Evolutionary conservation across 2,329 filamentous ascomycete species (phyloP).

Genomic region (Cladosporium sp.): DNA sequence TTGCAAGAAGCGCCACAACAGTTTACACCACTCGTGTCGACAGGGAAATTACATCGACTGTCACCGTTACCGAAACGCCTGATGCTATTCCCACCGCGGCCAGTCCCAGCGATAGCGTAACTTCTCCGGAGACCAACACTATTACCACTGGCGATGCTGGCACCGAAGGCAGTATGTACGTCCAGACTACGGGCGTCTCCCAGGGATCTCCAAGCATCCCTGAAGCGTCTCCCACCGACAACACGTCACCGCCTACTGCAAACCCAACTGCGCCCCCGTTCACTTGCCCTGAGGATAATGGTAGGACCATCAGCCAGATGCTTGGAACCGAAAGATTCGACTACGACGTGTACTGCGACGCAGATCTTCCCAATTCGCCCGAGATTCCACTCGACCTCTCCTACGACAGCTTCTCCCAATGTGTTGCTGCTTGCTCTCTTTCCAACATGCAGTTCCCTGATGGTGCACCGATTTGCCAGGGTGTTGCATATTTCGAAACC

Average conservation of each 20-base stretch:
- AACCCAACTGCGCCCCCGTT: conserved; percentile 26
- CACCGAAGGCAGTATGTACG: conserved; percentile 6
- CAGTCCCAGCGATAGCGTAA: background rate
- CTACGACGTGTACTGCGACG: conserved; percentile 31
- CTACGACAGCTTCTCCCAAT: conserved; percentile 29
- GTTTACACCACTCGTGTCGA: conserved; percentile 18
- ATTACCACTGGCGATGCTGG: background rate
- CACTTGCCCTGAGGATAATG: conserved; percentile 31
- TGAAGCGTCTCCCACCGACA: conserved; percentile 13
- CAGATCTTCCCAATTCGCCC: conserved; percentile 24
- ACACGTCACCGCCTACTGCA: background rate
- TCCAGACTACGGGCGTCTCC: conserved; percentile 3
- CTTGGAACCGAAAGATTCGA: conserved; percentile 29
- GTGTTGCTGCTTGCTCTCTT: conserved; percentile 30
- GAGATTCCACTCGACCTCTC: conserved; percentile 23
- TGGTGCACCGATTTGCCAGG: conserved; percentile 27
- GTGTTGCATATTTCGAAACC: conserved; percentile 28
- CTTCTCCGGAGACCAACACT: background rate
- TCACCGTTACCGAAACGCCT: conserved; percentile 7
- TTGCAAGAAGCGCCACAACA: conserved; percentile 20
- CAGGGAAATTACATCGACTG: conserved; percentile 17
- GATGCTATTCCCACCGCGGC: background rate
- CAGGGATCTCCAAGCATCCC: conserved; percentile 9
- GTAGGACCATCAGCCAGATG: conserved; percentile 29
- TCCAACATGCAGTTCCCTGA: conserved; percentile 26